Base-by-base conservation (phyloP, 2,329 filamentous ascomycete species). In the Scortechinia acanthostroma region DNA sequence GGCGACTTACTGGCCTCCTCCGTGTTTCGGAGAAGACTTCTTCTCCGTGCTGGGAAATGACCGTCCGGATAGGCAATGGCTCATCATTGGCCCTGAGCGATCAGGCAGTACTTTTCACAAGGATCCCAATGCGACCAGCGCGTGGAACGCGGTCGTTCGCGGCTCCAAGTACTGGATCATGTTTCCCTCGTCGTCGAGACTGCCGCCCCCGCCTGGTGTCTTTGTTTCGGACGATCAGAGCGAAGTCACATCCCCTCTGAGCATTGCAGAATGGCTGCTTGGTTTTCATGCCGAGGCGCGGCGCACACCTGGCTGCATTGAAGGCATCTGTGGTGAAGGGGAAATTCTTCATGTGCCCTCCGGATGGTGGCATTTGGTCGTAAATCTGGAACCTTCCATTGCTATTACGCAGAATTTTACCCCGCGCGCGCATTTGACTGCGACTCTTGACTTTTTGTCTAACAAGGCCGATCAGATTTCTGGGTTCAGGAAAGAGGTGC, bases 121-220 rank as follows among this genome's bases (percentile, higher is more conserved):
- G 51, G 61, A 64, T 44, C 61, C 62, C 14, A 65, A 64, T 46
- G 68, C 48, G 40, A 63, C 60, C n/a, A 70, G 71, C 49, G 83
- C 83, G 0, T 88, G 83, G 83, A 88, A 88, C 54, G 83, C 83
- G 0, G 80, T 86, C 2, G 59, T 88, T 6, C 73, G 73, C 16
- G 83, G 83, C 4, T 74, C 74, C 3, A 88, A 88, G 54, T 88
- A 87, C 66, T 88, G 83, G 83, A 83, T 87, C 53, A 86, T 87
- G 81, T 87, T 87, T 55, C 81, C 80, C 0, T 76, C 75, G 0
- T 75, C 76, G 0, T 70, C 72, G 35, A 40, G 20, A 0, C 70
- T 76, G 2, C 10, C 35, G 6, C 35, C 35, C 6, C 82, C 82
- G 2, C 83, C 83, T 1, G 83, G 83, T 17, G 82, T 88, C 22